Evolutionary conservation across 1,284 basidiomycete species (phyloP), one percentile per base, ranked within the genome.

Genomic region (Cryptococcus jaspeensis): DNA sequence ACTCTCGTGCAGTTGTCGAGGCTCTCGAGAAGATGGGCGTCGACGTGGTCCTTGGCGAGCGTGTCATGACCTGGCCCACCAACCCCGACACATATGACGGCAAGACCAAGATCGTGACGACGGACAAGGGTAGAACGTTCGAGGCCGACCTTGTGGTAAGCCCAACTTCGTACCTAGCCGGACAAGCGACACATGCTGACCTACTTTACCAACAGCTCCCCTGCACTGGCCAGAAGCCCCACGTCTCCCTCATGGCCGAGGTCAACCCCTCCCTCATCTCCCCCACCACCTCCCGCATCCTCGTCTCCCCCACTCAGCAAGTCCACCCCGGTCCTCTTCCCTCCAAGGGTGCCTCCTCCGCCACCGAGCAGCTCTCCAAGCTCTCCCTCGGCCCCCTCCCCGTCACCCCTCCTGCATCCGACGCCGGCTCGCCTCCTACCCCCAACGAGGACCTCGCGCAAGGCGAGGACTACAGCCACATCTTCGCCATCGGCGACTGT

Each of bases 171-270:
- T 5, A 32, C 28, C 5, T 32, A 9, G 9, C 28, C 9, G 6
- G 35, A 4, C 22, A 36, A 18, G 22, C 22, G 23, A 22, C 37
- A 13, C 11, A 23, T 25, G 8, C 32, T 22, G 5, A 49, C n/a
- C 20, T 11, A n/a, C n/a, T n/a, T n/a, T n/a, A 28, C 11, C 20
- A 15, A 5, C 35, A 58, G 56, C 52, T 61, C n/a, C 78, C 87
- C 1, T 90, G 89, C 69, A 90, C 88, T 0, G 88, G 88, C 7
- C 88, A 89, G 74, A 80, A 77, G 38, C 87, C 88, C 18, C 89
- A 90, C 69, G 86, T 87, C 0, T 78, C 73, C 0, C 70, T 90
- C 40, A 75, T 91, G 25, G 74, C 70, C 28, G 65, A 71, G 0
- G 78, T 86, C 63, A 80, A 84, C 52, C 80, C 84, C 0, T 65